Conservation (phyloP, 495 filamentous ascomycete genomes). For the Aspergillus bertholletiae region DNA sequence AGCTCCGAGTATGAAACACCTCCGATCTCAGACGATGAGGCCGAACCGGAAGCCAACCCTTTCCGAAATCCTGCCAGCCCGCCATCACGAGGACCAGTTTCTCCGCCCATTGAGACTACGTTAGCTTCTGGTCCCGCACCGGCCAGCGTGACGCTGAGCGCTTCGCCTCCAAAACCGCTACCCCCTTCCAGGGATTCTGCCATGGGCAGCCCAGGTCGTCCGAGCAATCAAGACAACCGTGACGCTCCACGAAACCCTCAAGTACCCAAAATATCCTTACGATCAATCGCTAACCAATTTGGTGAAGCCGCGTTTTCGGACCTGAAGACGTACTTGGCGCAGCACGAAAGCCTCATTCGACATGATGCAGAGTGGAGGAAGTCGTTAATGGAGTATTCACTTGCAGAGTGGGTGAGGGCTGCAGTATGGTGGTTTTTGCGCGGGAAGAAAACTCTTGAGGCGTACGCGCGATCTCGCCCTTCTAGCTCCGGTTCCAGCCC, state of each 20-base stretch:
- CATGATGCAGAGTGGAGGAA: constrained; percentile 68
- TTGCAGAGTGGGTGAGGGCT: constrained; percentile 64
- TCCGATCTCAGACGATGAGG: constrained; percentile 21
- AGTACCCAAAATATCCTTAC: constrained; percentile 38
- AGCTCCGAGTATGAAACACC: constrained; percentile 29
- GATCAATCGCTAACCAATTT: constrained; percentile 37
- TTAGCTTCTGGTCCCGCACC: constrained; percentile 20
- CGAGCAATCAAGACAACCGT: constrained; percentile 18
- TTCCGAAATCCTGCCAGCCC: constrained; percentile 14
- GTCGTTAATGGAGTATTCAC: constrained; percentile 54
- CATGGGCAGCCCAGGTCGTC: constrained; percentile 12
- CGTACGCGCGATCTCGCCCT: constrained; percentile 59
- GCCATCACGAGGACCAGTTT: not conserved
- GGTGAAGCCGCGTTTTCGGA: constrained; percentile 63
- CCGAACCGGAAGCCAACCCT: constrained; percentile 22
- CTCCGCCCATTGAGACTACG: constrained; percentile 1
- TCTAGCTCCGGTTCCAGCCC: constrained; percentile 29
- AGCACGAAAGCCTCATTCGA: constrained; percentile 64
- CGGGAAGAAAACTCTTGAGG: constrained; percentile 70
- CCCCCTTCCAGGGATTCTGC: constrained; percentile 6
- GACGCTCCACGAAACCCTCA: constrained; percentile 25
- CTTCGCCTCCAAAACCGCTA: constrained; percentile 14
- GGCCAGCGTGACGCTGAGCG: constrained; percentile 13
- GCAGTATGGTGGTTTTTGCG: constrained; percentile 86
- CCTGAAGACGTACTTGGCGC: constrained; percentile 63